Conservation (phyloP, 2,329 filamentous ascomycete species). For the Trichoderma asperellum region DNA sequence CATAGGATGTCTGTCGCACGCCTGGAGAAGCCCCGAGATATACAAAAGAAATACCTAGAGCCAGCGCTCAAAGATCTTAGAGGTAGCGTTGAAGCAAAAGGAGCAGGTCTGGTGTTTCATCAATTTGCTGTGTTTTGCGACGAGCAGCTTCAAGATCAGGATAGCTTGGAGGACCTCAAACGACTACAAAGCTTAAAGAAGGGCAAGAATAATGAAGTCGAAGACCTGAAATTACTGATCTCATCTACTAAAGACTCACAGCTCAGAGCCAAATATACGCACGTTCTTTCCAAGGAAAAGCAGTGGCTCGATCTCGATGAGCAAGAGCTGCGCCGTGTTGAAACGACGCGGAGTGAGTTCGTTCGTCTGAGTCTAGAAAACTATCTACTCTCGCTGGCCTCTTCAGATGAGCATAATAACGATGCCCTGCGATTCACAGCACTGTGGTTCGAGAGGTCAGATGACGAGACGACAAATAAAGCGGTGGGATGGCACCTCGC, state of each 20-base stretch:
- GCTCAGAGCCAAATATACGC: slow-evolving; percentile 59
- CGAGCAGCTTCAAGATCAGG: slow-evolving; percentile 84
- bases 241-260: slow-evolving; percentile 55
- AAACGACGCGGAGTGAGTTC: slow-evolving; percentile 77
- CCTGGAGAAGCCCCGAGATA: slow-evolving; percentile 86
- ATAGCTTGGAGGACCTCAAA: slow-evolving; percentile 80
- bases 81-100: slow-evolving; percentile 66
- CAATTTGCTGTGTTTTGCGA: slow-evolving; percentile 96
- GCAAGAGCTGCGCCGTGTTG: slow-evolving; percentile 79
- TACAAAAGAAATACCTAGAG: slow-evolving; percentile 83
- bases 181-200: slow-evolving; percentile 79
- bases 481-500: slow-evolving; percentile 72
- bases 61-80: slow-evolving; percentile 83
- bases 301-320: slow-evolving; percentile 91
- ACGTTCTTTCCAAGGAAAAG: slow-evolving; percentile 71
- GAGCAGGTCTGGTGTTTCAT: slow-evolving; percentile 87
- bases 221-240: slow-evolving; percentile 68
- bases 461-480: slow-evolving; percentile 74
- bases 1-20: slow-evolving; percentile 87
- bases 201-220: slow-evolving; percentile 79
- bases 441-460: slow-evolving; percentile 87
- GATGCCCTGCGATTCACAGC: slow-evolving; percentile 91
- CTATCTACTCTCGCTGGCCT: slow-evolving; percentile 81
- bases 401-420: slow-evolving; percentile 86
- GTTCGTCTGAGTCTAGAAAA: slow-evolving; percentile 90